Evolutionary conservation across 495 filamentous ascomycete species (phyloP), one percentile per base, ranked within the genome.

Genomic region (Daldinia bambusicola): DNA sequence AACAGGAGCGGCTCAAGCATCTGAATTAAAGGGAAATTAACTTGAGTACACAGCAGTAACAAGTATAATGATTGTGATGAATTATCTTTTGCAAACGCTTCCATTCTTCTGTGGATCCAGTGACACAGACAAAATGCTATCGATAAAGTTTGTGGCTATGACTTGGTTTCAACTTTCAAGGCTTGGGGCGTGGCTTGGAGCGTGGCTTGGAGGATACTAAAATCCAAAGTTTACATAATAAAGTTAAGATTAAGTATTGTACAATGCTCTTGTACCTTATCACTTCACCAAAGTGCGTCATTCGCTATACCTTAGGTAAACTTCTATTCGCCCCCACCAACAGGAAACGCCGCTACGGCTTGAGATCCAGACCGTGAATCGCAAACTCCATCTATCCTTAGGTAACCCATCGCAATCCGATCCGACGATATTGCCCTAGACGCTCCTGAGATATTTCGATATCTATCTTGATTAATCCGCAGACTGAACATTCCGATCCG

Each of bases 291-390:
- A 45, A 65, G 40, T 69, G 65, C 70, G 66, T 73, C 70, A 69
- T 64, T 73, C 57, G 65, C 51, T 64, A 20, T n/a, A n/a, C n/a
- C n/a, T n/a, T n/a, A n/a, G n/a, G n/a, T n/a, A n/a, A n/a, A 20
- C 60, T 45, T 58, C 34, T 22, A 61, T 50, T 70, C 58, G 43
- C 61, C 67, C 67, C 69, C 69, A 67, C 65, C 31, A 59, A 45
- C 41, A 61, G 38, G 52, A 63, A 65, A 57, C 48, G 41, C 22
- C 61, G 38, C 43, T 53, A 48, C 36, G 55, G 43, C 43, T 26
- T 43, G 8, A 14, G 62, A 14, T 26, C 62, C 26, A 52, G 34
- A 56, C 43, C 63, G 22, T 26, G 41, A 65, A 65, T 50, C 30
- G 30, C 62, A 65, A 20, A 20, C 41, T 58, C 10, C 30, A 62